Evolutionary conservation across 495 filamentous ascomycete genomes (phyloP), one percentile per base, ranked within the genome.

Genomic region (Cetradonia linearis): DNA sequence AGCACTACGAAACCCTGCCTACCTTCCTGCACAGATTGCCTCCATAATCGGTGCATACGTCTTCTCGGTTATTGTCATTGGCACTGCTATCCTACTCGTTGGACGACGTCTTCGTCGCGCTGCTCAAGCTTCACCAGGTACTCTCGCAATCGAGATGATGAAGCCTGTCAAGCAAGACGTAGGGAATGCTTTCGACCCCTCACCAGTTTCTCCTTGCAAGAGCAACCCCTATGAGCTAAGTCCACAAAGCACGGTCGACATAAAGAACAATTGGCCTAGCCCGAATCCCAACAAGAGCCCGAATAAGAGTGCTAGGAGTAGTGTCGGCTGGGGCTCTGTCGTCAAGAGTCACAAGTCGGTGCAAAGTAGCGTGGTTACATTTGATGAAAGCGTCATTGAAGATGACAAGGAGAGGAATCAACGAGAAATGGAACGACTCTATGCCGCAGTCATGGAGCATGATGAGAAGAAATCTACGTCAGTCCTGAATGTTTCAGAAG

Each of bases 391-490:
- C 47, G 81, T 94, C 33, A 79, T 95, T 31, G 80, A 84, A 38
- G 76, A 78, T 60, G 88, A 95, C 73, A 81, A 80, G 62, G 81
- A 78, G 63, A 80, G 83, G 70, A 82, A 85, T 68, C 84, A 91
- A 69, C 76, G 81, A 61, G 85, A 95, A 68, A 83, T 96, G 74
- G 89, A 93, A 69, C 84, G 88, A 70, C 82, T 96, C 66, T 96
- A 96, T 69, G 88, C 83, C 54, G 86, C 90, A 48, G 91, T 95
- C 62, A 86, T 95, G 87, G 88, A 88, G 72, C 86, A 92, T 55
- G 89, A 94, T 71, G 84, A 82, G 40, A 81, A 82, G 53, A 86
- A 87, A 72, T 74, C 81, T 56, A 72, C 73, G 1, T 67, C 66
- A 23, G 55, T 58, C 6, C 48, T 64, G 11, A 47, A 63, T 20